Conservation (phyloP, 2,329 filamentous ascomycete species). For the Pseudogymnoascus sp. region DNA sequence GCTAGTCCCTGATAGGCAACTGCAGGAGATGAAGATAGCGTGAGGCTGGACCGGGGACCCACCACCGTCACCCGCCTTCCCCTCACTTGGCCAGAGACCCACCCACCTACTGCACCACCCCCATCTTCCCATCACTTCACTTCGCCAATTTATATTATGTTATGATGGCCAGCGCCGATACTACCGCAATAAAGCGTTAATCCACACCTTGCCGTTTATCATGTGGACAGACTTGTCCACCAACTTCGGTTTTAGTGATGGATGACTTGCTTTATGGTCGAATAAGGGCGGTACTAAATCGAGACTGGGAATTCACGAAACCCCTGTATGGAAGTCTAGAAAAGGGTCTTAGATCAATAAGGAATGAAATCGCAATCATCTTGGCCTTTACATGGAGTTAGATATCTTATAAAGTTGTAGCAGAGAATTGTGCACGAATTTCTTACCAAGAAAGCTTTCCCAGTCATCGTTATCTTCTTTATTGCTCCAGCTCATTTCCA, state of each 20-base stretch:
- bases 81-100: background rate
- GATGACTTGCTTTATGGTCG: background rate
- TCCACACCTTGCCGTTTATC: background rate
- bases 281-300: background rate
- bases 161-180: background rate
- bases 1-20: background rate
- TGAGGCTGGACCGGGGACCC: background rate
- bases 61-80: background rate
- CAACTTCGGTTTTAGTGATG: background rate
- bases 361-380: constrained; percentile 16
- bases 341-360: constrained; percentile 10
- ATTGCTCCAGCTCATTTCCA: constrained; percentile 31
- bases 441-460: constrained; percentile 33
- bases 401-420: background rate
- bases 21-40: background rate
- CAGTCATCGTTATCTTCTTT: constrained; percentile 30
- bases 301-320: background rate
- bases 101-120: background rate
- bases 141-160: background rate
- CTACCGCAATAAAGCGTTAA: background rate
- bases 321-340: background rate
- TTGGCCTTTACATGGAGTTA: constrained; percentile 9
- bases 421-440: background rate
- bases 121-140: background rate
- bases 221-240: background rate